phyloP scores from a whole-genome alignment of 495 filamentous ascomycete species.

The Xylaria nigripes region DNA sequence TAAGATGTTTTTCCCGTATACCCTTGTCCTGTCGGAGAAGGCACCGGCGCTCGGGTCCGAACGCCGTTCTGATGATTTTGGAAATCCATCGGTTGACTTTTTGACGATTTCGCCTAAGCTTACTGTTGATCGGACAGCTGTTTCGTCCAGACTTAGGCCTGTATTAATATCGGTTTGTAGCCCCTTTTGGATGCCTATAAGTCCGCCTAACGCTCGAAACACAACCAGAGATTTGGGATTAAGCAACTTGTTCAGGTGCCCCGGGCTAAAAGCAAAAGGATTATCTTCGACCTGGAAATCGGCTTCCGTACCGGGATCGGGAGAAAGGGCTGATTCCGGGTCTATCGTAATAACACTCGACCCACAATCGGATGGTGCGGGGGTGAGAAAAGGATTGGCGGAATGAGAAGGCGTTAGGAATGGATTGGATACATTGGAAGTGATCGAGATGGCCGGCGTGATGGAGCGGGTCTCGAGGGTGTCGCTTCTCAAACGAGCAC shows the following conservation, averaged over 20 bases:
- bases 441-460: slow-evolving; percentile 19
- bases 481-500: slow-evolving; percentile 23
- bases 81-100: slow-evolving; percentile 15
- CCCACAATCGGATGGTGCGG: slow-evolving; percentile 20
- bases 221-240: slow-evolving; percentile 76
- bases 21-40: slow-evolving; percentile 52
- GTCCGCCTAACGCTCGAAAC: slow-evolving; percentile 70
- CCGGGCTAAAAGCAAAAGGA: slow-evolving; percentile 73
- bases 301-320: slow-evolving; percentile 61
- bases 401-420: slow-evolving; percentile 23
- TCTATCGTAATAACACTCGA: slow-evolving; percentile 19
- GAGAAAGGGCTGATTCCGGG: slow-evolving; percentile 24
- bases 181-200: slow-evolving; percentile 68
- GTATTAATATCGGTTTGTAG: slow-evolving; percentile 57
- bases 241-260: slow-evolving; percentile 67
- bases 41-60: slow-evolving; percentile 11
- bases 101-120: slow-evolving; percentile 56
- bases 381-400: slow-evolving; percentile 19
- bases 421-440: slow-evolving; percentile 21
- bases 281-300: slow-evolving; percentile 72
- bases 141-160: slow-evolving; percentile 73
- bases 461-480: slow-evolving; percentile 22
- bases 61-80: slow-evolving; percentile 5
- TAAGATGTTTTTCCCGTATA: slow-evolving; percentile 62
- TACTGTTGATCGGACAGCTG: slow-evolving; percentile 51